phyloP scores from a whole-genome alignment of 2,329 filamentous ascomycete species.

The Nannizziopsis barbatae region DNA sequence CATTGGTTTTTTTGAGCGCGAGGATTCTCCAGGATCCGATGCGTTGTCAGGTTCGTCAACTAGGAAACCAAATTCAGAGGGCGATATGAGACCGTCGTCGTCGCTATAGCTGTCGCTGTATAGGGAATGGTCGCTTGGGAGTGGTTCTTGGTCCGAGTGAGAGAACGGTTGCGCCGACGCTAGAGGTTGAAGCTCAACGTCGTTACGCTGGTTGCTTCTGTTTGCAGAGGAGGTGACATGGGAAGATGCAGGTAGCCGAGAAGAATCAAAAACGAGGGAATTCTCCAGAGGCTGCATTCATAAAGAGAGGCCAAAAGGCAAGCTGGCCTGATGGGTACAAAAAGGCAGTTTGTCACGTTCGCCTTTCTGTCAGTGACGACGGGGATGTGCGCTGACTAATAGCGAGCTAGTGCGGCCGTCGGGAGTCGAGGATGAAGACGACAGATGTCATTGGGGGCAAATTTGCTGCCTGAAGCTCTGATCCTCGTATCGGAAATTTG shows the following conservation, averaged over 20 bases:
- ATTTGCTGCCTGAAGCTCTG: no score
- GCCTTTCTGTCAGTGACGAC: not conserved
- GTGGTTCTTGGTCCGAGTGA: not conserved
- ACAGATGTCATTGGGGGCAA: not conserved
- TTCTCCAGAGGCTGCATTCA: not conserved
- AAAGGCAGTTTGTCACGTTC: not conserved
- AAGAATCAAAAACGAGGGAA: not conserved
- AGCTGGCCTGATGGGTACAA: constrained; percentile 5
- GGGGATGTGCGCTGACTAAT: constrained; percentile 5
- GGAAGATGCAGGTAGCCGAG: not conserved
- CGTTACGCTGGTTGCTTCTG: constrained; percentile 2
- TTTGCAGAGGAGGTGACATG: constrained; percentile 2
- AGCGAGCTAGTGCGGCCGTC: not conserved
- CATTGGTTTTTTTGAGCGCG: constrained; percentile 8
- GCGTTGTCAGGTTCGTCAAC: not conserved
- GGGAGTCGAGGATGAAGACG: no score
- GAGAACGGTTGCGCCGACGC: constrained; percentile 4
- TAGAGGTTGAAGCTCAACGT: constrained; percentile 7
- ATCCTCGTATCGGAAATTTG: no score
- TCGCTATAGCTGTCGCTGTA: not conserved
- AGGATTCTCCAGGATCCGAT: not conserved
- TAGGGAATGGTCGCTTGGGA: not conserved
- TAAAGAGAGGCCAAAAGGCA: constrained; percentile 1
- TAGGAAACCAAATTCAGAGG: not conserved
- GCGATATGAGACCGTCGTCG: not conserved